Base-by-base conservation (phyloP, 2,329 filamentous ascomycete genomes). In the Epichloe uncinata region DNA sequence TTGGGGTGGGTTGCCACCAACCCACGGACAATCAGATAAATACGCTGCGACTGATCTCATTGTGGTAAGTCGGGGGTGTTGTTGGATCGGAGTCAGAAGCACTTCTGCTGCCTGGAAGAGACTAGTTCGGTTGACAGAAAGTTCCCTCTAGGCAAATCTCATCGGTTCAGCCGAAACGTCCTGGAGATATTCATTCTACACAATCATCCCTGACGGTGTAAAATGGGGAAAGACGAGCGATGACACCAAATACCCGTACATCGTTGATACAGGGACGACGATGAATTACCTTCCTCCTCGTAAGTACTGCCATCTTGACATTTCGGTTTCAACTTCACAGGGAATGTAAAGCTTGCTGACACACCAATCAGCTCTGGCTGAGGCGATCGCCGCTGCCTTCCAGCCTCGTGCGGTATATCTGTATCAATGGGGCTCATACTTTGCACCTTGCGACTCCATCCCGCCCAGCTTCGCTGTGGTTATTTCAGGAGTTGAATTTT, bases 231-330 rank as follows among this genome's bases (percentile, higher is more conserved):
- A 65, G 40, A 69, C 63, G 4, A 68, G 62, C 2, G 68, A 72
- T 52, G 62, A 57, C 16, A 67, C 62, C 35, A 72, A 68, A 56
- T 71, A 69, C 48, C 72, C 72, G 4, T 74, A 70, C 56, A 73
- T 78, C 47, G 63, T 77, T 46, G 74, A 78, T 59, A 75, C 70
- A 13, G 73, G 72, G 34, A 77, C 74, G 2, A 73, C 74, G 0
- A 66, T 75, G 57, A 71, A 70, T 53, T 73, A 74, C 53, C 59
- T 77, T 1, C 74, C 74, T 11, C 68, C 69, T 11, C 61, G 73
- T 74, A 56, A 64, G 69, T 62, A 22, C 16, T 20, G 34, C 11
- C 18, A 8, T 12, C 34, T 12, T 5, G 9, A 37, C 13, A 3
- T 9, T 30, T 8, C 26, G 26, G 4, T 1, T 1, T 9, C 4